Conservation (phyloP, 345 rosid species). For the Kandelia obovata region DNA sequence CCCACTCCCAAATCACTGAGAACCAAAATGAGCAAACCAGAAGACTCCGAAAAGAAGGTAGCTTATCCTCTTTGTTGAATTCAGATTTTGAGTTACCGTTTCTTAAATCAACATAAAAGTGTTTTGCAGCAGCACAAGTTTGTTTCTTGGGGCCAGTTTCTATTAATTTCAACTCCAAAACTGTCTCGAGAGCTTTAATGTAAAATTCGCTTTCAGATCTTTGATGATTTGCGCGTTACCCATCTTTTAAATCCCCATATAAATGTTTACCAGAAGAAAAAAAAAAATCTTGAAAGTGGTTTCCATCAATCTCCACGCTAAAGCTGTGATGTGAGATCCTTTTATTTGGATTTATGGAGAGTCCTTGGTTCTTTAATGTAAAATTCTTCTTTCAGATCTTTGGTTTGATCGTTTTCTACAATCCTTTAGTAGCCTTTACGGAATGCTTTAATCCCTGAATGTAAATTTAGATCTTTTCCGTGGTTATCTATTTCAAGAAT, state of each 20-base stretch:
- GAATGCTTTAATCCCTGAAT: too few relatives aligned
- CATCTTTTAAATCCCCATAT: not conserved
- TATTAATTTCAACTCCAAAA: not conserved
- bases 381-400: not conserved
- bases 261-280: not conserved
- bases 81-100: too few relatives aligned
- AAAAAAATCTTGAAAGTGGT: slow-evolving; percentile 1
- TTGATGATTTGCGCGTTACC: not conserved
- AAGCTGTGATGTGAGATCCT: slow-evolving; percentile 7
- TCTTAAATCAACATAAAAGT: too few relatives aligned
- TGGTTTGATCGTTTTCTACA: too few relatives aligned
- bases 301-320: not conserved
- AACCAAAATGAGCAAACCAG: slow-evolving; percentile 55
- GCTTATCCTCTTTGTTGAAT: too few relatives aligned
- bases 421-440: too few relatives aligned
- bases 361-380: not conserved
- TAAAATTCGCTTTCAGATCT: not conserved
- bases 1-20: slow-evolving; percentile 28
- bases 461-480: too few relatives aligned
- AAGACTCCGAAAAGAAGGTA: slow-evolving; percentile 51
- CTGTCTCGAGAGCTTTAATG: not conserved
- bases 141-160: not conserved
- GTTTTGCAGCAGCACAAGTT: not conserved
- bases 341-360: not conserved
- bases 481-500: too few relatives aligned